These are phyloP conservation scores for Rhizopogon vulgaris DNA, from an alignment of 768 basidiomycete species.

Conservation along the genomic window DNA sequence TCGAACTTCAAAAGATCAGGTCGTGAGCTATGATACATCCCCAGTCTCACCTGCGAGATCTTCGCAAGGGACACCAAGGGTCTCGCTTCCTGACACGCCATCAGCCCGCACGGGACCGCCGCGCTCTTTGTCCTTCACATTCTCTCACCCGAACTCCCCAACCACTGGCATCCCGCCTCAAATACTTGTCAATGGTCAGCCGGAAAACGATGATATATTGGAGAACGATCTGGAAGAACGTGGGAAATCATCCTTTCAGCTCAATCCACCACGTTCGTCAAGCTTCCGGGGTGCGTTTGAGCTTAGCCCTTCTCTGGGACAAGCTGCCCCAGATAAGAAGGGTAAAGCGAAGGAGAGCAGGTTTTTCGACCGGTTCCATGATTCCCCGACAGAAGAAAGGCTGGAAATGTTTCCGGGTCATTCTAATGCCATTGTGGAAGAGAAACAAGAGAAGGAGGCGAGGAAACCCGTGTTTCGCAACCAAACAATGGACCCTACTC, in stretches of 20 bases:
- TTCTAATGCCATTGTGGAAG: constrained; percentile 21
- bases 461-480: constrained; percentile 16
- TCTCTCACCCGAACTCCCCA: constrained; percentile 42
- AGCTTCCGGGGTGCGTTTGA: constrained; percentile 65
- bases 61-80: not conserved
- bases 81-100: constrained; percentile 36
- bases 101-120: constrained; percentile 69
- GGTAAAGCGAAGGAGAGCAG: constrained; percentile 48
- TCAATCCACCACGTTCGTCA: constrained; percentile 21
- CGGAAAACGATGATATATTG: constrained; percentile 20
- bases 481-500: not conserved
- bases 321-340: constrained; percentile 42
- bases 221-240: constrained; percentile 30
- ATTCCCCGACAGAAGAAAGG: constrained; percentile 45
- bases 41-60: constrained; percentile 4
- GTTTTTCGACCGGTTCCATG: constrained; percentile 46
- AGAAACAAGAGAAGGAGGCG: constrained; percentile 18
- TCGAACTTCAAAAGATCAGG: constrained; percentile 1
- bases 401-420: constrained; percentile 13
- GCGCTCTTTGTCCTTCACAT: constrained; percentile 62
- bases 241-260: constrained; percentile 24
- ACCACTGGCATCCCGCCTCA: constrained; percentile 16
- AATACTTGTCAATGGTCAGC: constrained; percentile 20
- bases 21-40: constrained; percentile 8
- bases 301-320: constrained; percentile 26